Base-by-base conservation (phyloP, 192 early-diverging fungal genomes). In the Backusella morwellensis region DNA sequence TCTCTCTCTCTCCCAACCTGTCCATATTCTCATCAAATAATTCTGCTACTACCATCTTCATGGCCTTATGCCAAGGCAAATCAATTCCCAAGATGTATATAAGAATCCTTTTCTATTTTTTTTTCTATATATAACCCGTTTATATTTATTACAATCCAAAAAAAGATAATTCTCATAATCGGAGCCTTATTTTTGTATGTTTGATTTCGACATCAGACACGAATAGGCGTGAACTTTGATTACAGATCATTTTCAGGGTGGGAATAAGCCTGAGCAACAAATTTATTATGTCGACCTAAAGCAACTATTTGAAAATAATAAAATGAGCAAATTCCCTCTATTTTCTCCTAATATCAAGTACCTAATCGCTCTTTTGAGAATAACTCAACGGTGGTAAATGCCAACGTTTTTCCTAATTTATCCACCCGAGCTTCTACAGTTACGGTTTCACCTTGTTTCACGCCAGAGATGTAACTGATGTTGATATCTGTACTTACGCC, bases 401-500 rank as follows among this genome's bases (percentile, higher is more conserved):
- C 88, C n/a, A 90, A 72, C 12, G 86, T 84, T 35, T 85, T 86
- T 32, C 88, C 88, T 26, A 90, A 38, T 66, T 85, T 88, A 68
- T 85, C 85, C 59, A 85, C 88, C 36, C 78, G 71, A 34, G 87
- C 85, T 34, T 86, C 80, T 44, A 89, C 82, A 3, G 50, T 66
- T 1, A 89, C 56, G 29, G 74, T 82, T 35, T 90, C 85, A 17
- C 82, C 84, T 26, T 83, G 42, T 66, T 83, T 87, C 36, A 83
- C 86, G 8, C 83, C 69, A 1, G 86, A 85, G 8, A 90, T 71
- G 76, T 86, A 90, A 54, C 84, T 85, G 9, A 90, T 73, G 68
- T 90, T 90, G 34, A 90, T 68, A 80, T 90, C 88, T 23, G 88
- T 90, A 29, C 84, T 86, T 4, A 90, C 83, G 26, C 88, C 88